phyloP scores from a whole-genome alignment of 1,284 basidiomycete species.

The Inonotus hispidus region DNA sequence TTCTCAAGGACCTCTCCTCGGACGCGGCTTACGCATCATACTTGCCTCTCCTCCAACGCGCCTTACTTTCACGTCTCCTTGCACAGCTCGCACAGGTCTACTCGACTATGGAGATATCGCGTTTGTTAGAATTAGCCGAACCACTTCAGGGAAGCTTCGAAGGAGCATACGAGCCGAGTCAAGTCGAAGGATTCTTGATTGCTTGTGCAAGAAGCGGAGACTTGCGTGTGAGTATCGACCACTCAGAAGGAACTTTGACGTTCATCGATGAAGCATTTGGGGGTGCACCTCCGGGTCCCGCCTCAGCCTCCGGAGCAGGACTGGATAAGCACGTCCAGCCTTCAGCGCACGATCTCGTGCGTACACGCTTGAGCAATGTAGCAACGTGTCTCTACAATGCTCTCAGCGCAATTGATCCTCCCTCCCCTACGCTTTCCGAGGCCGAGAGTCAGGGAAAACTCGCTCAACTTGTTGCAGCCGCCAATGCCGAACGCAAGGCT shows the following conservation, averaged over 20 bases:
- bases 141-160: conserved; percentile 63
- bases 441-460: conserved; percentile 51
- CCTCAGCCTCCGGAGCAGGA: conserved; percentile 14
- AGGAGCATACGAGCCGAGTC: conserved; percentile 58
- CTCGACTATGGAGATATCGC: conserved; percentile 78
- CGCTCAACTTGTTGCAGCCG: conserved; percentile 49
- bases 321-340: conserved; percentile 56
- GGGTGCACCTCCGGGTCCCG: conserved; percentile 17
- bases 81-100: conserved; percentile 94
- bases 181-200: conserved; percentile 91
- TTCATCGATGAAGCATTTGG: conserved; percentile 78
- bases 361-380: conserved; percentile 72
- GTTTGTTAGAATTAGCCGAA: conserved; percentile 70
- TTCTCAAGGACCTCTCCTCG: conserved; percentile 63
- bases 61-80: conserved; percentile 90
- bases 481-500: conserved; percentile 71
- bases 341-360: conserved; percentile 62
- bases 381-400: conserved; percentile 73
- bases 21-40: conserved; percentile 60
- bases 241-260: conserved; percentile 79
- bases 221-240: conserved; percentile 86
- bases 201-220: conserved; percentile 88
- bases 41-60: conserved; percentile 86
- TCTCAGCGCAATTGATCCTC: conserved; percentile 45
- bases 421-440: conserved; percentile 35